Conservation (phyloP, 176 grass and related monocot species). For the Aegilops umbellulata region DNA sequence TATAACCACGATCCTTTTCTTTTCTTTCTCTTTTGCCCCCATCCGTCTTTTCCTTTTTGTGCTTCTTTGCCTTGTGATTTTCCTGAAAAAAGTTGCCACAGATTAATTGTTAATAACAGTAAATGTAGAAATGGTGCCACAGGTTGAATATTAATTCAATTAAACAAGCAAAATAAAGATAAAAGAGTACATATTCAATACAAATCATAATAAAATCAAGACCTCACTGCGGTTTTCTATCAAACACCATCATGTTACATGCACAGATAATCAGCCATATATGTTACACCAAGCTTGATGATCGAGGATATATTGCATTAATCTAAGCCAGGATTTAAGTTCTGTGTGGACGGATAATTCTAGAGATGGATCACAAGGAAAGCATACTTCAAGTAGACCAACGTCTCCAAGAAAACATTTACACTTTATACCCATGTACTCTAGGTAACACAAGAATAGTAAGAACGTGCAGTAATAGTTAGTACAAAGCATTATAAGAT, state of each 20-base stretch:
- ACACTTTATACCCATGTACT: neutral
- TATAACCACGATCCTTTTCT: conserved; percentile 31
- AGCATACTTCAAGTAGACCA: neutral
- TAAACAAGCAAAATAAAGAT: conserved; percentile 4
- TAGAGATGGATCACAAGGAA: neutral
- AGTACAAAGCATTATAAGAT: neutral
- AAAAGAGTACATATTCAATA: neutral
- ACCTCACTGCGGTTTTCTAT: neutral
- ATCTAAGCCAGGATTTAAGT: neutral
- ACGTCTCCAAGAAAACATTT: neutral
- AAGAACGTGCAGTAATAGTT: neutral
- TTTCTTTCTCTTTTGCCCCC: conserved; percentile 24
- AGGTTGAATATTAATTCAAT: neutral
- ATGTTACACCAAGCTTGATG: neutral
- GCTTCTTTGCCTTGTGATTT: conserved; percentile 46
- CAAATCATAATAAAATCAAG: neutral
- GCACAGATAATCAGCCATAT: neutral
- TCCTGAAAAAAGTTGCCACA: conserved; percentile 38
- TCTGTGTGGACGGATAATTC: neutral
- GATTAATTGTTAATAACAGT: neutral
- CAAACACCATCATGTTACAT: neutral
- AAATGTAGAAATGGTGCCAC: neutral
- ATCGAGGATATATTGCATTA: neutral
- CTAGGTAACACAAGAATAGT: conserved; percentile 7
- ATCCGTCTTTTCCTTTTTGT: conserved; percentile 32